Conservation (phyloP, 2,329 filamentous ascomycete genomes). For the Plectosphaerella plurivora region DNA sequence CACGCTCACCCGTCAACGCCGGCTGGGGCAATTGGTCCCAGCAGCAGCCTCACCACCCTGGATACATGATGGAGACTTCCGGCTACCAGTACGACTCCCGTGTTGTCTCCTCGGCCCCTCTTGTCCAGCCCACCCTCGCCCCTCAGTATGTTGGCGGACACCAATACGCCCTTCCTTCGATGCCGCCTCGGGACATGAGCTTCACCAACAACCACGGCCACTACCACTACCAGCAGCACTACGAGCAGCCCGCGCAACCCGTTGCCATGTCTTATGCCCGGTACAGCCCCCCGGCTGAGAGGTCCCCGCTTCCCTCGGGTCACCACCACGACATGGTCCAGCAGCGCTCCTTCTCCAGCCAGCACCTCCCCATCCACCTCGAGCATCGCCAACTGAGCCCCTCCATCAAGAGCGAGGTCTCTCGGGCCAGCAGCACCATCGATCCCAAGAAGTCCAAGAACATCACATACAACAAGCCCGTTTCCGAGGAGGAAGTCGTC, state of each 20-base stretch:
- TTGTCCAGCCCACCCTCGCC: constrained; percentile 38
- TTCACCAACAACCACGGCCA: constrained; percentile 35
- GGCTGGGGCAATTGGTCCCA: constrained; percentile 51
- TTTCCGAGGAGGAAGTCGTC: constrained; percentile 46
- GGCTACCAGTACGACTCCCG: constrained; percentile 45
- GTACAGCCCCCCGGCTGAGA: constrained; percentile 5
- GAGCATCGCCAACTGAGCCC: constrained; percentile 8
- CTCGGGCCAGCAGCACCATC: constrained; percentile 8
- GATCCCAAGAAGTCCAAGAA: constrained; percentile 28
- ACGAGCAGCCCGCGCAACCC: constrained; percentile 22
- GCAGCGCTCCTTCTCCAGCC: no score
- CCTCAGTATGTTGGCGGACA: constrained; percentile 42
- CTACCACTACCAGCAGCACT: constrained; percentile 37
- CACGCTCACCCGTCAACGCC: neutral
- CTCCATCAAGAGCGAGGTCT: constrained; percentile 8
- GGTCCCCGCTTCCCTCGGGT: neutral
- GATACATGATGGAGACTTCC: constrained; percentile 46
- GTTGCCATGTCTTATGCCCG: constrained; percentile 10
- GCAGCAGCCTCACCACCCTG: constrained; percentile 34
- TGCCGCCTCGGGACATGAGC: constrained; percentile 37
- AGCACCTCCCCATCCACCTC: neutral
- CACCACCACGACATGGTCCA: no score
- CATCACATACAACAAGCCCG: constrained; percentile 40
- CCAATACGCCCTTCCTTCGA: constrained; percentile 37
- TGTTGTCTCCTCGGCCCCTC: constrained; percentile 26